These are phyloP conservation scores for Rubia yunnanensis DNA, from an alignment of 257 asterid genomes.

Conservation along the genomic window DNA sequence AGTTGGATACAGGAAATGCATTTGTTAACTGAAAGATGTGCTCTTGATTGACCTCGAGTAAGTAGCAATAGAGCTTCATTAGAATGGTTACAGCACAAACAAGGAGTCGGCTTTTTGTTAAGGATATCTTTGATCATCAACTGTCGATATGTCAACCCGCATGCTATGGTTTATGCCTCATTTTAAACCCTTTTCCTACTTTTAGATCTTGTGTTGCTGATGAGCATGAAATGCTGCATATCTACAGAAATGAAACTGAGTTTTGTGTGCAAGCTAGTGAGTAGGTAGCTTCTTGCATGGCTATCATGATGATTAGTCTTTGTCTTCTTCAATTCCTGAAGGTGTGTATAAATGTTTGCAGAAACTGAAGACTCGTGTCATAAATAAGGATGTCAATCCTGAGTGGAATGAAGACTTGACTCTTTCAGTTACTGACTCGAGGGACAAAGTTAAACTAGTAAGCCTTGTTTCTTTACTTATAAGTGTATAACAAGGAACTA, in stretches of 20 bases:
- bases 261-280: background rate
- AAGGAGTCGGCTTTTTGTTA: background rate
- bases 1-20: background rate
- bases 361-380: slow-evolving; percentile 79
- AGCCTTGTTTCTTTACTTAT: slow-evolving; percentile 13
- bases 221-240: background rate
- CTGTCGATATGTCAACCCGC: too few relatives aligned
- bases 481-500: background rate
- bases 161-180: too few relatives aligned
- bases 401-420: slow-evolving; percentile 91
- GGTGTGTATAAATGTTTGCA: slow-evolving; percentile 19
- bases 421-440: slow-evolving; percentile 53
- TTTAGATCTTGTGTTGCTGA: background rate
- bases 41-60: background rate
- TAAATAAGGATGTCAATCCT: slow-evolving; percentile 73
- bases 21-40: background rate
- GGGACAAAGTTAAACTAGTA: slow-evolving; percentile 42
- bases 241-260: background rate
- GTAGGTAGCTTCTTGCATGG: background rate
- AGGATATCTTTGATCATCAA: background rate
- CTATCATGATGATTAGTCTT: background rate
- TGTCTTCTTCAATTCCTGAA: background rate
- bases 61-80: background rate
- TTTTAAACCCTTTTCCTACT: too few relatives aligned
- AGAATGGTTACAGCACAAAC: background rate